These are phyloP conservation scores for Sporothrix pallida DNA, from an alignment of 2,329 filamentous ascomycete genomes.

Conservation along the genomic window DNA sequence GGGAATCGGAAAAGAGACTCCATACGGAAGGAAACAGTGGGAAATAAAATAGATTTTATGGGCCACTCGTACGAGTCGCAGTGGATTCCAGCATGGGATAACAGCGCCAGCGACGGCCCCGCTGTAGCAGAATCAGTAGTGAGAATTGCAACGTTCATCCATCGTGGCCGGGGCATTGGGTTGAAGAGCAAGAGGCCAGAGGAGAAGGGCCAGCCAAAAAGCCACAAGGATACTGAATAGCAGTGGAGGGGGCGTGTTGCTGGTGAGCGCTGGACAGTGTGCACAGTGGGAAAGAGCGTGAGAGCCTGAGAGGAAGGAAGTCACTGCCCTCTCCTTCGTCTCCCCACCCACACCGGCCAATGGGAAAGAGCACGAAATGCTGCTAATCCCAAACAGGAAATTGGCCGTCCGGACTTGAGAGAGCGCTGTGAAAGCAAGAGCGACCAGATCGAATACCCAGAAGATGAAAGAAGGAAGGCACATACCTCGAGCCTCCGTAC, in stretches of 20 bases:
- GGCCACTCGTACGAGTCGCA: neutral
- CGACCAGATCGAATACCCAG: neutral
- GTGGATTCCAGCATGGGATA: neutral
- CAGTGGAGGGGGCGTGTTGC: slow-evolving; percentile 10
- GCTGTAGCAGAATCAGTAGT: slow-evolving; percentile 25
- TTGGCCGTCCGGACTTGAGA: slow-evolving; percentile 4
- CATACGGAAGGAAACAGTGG: neutral
- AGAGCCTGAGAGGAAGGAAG: neutral
- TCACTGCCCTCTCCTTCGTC: too few species aligned
- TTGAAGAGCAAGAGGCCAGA: too few species aligned
- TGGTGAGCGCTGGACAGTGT: neutral
- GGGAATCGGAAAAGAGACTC: neutral
- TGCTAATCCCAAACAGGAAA: slow-evolving; percentile 6
- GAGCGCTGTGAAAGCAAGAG: neutral
- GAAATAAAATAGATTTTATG: neutral
- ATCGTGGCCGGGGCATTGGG: neutral
- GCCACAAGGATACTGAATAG: neutral
- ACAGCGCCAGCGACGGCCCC: slow-evolving; percentile 11
- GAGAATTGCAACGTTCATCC: neutral
- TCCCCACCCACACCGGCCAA: neutral
- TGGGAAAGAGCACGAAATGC: neutral
- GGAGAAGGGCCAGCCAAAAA: too few species aligned
- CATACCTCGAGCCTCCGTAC: too few species aligned
- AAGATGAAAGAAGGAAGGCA: neutral
- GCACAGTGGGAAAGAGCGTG: slow-evolving; percentile 11